Base-by-base conservation (phyloP, 2,329 filamentous ascomycete genomes). In the Monilinia vaccinii-corymbosi region DNA sequence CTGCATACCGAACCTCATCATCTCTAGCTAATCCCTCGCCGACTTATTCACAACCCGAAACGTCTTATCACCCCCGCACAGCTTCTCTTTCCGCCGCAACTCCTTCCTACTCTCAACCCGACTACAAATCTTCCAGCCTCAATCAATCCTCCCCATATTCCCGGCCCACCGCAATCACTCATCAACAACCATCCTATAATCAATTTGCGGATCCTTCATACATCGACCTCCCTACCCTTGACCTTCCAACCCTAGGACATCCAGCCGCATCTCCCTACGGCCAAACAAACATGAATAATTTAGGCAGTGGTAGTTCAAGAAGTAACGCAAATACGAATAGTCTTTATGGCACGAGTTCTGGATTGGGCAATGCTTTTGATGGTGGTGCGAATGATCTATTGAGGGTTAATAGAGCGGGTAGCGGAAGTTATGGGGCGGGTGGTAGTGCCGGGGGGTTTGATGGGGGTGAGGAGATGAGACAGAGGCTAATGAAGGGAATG, bases 191-290 rank as follows among this genome's bases (percentile, higher is more conserved):
- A 58, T 34, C 56, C 8, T 71, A 71, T 42, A 63, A 55, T 49
- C 62, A 68, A 47, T 70, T 69, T 47, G 62, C 67, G 4, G 68
- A 70, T 31, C 64, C 68, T 4, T 64, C 69, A 7, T 71, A 66
- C 46, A 64, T 70, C 25, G 69, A 71, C 52, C 61, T 71, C 1
- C 70, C 70, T 13, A 69, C 68, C 13, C 56, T 71, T 0, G 69
- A 71, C 16, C 47, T 53, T 44, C 51, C 51, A 23, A 68, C 67
- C 7, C 60, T 71, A 16, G 67, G 68, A 4, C 68, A 70, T 50
- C 60, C 60, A 11, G 63, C 64, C 13, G 60, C 56, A 34, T 60
- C 60, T 14, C 36, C 47, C n/a, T 55, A 50, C 28, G 57, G 60
- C 6, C 42, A 48, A n/a, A 62, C 51, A 45, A 58, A 58, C 60